phyloP scores from a whole-genome alignment of 495 filamentous ascomycete species.

The Neurospora discreta region DNA sequence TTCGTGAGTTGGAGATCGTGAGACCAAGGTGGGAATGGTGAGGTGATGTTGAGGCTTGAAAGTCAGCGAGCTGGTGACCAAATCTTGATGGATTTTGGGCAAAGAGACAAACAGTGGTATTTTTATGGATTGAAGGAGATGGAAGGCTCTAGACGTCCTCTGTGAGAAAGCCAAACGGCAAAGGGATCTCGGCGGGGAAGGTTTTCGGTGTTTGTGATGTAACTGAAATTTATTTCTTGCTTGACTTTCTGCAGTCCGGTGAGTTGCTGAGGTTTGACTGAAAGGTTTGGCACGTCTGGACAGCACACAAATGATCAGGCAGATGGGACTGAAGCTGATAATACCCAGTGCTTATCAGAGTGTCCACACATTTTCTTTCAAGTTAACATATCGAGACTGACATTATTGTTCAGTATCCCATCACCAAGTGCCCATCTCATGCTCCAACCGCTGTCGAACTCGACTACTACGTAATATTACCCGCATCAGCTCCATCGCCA shows the following conservation, averaged over 20 bases:
- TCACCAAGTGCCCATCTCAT: not conserved
- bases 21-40: not conserved
- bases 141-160: not conserved
- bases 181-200: not conserved
- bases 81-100: not conserved
- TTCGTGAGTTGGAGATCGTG: not conserved
- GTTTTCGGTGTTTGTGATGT: not conserved
- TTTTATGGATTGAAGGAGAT: not conserved
- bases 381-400: no score
- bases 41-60: not conserved
- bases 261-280: not conserved
- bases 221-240: not conserved
- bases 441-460: not conserved
- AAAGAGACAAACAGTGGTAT: not conserved
- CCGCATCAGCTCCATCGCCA: fast-evolving
- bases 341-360: no score
- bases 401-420: fast-evolving
- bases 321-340: not conserved
- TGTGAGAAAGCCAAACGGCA: not conserved
- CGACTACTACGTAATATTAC: not conserved
- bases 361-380: not conserved
- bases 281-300: not conserved
- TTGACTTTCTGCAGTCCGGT: not conserved
- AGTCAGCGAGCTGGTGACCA: not conserved
- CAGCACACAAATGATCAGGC: not conserved